Evolutionary conservation across 2,329 filamentous ascomycete species (phyloP).

Genomic region (Harringtonia aguacate): DNA sequence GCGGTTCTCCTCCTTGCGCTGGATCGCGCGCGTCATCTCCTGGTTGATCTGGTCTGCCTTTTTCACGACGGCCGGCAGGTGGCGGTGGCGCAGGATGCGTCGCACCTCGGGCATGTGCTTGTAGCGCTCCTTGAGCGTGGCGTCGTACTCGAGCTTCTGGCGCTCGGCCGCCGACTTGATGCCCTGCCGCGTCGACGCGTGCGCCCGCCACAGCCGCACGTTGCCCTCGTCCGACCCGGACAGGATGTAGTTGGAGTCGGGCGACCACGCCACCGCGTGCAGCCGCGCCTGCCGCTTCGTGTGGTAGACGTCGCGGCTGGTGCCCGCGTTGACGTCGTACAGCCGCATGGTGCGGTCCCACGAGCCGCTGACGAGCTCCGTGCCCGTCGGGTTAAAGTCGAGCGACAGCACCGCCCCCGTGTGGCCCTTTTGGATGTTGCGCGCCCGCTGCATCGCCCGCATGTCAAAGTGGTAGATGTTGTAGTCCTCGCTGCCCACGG

Average conservation of each 20-base stretch:
- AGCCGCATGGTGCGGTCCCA: slow-evolving; percentile 83
- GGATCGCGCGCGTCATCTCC: slow-evolving; percentile 78
- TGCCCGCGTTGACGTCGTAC: slow-evolving; percentile 70
- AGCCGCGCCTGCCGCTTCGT: slow-evolving; percentile 97
- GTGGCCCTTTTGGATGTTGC: slow-evolving; percentile 16
- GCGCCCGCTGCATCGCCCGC: slow-evolving; percentile 32
- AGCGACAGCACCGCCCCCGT: slow-evolving; percentile 82
- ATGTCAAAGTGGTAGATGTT: slow-evolving; percentile 89
- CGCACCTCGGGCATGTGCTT: slow-evolving; percentile 93
- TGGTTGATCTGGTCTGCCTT: slow-evolving; percentile 92
- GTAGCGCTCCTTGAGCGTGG: slow-evolving; percentile 72
- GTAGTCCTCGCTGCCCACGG: slow-evolving; percentile 88
- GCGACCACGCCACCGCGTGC: slow-evolving; percentile 42
- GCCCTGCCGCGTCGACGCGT: slow-evolving; percentile 73
- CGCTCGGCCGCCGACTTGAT: slow-evolving; percentile 78
- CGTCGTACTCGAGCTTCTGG: slow-evolving; percentile 85
- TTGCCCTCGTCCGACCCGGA: slow-evolving; percentile 93
- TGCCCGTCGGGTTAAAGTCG: slow-evolving; percentile 87
- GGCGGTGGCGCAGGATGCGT: slow-evolving; percentile 81
- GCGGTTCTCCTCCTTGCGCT: slow-evolving; percentile 88
- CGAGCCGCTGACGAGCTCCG: slow-evolving; percentile 82
- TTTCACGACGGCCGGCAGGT: slow-evolving; percentile 87
- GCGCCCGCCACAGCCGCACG: slow-evolving; percentile 71
- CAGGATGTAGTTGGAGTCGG: slow-evolving; percentile 81
- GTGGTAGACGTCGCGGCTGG: slow-evolving; percentile 89